A percentile compares a stretch with the other conserved stretches of the same genome.
phyloP scores from a whole-genome alignment of 1,284 basidiomycete species.

The Singerocomus inundabilis region DNA sequence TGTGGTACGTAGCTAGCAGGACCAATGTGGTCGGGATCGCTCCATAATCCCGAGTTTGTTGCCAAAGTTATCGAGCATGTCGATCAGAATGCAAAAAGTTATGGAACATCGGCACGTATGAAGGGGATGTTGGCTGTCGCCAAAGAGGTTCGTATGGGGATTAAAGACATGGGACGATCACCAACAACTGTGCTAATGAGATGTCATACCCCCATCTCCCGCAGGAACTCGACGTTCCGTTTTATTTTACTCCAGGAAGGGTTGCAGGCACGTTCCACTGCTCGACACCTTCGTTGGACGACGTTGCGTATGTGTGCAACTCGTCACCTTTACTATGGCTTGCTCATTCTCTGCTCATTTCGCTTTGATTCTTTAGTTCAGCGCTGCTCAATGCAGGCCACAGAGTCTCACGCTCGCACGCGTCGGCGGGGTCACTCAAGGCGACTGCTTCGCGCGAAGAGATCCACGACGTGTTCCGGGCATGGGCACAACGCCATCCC shows the following conservation, averaged over 20 bases:
- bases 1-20: slow-evolving; percentile 61
- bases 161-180: no score
- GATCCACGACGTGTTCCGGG: slow-evolving; percentile 82
- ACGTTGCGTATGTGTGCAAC: slow-evolving; percentile 61
- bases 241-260: slow-evolving; percentile 90
- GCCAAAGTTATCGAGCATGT: slow-evolving; percentile 75
- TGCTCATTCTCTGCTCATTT: no score
- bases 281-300: slow-evolving; percentile 70
- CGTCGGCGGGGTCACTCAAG: slow-evolving; percentile 86
- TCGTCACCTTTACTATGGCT: not conserved
- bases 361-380: no score
- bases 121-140: slow-evolving; percentile 94
- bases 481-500: slow-evolving; percentile 80
- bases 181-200: not conserved
- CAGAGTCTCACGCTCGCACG: slow-evolving; percentile 87
- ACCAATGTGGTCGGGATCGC: slow-evolving; percentile 93
- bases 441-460: slow-evolving; percentile 76
- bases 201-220: not conserved
- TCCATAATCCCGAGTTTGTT: slow-evolving; percentile 82
- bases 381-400: slow-evolving; percentile 87
- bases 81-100: slow-evolving; percentile 57
- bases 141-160: slow-evolving; percentile 61
- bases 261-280: slow-evolving; percentile 84
- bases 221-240: slow-evolving; percentile 79
- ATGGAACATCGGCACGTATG: slow-evolving; percentile 84